Evolutionary conservation across 805 yeast genomes (phyloP), one percentile per base, ranked within the genome.

Genomic region (Myxozyma udenii): DNA sequence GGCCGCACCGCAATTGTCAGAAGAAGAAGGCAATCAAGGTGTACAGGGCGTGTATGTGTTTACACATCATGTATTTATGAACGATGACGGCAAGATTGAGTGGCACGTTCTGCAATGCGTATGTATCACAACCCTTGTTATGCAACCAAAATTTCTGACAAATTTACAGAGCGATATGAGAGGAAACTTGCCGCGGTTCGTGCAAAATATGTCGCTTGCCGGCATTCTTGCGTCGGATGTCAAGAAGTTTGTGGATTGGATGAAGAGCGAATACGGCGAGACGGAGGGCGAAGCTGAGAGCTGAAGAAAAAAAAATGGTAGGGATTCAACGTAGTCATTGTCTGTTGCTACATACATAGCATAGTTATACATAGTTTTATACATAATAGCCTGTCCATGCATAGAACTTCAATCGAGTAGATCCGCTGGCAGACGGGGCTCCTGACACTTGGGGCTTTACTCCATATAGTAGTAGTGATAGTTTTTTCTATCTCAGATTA

Each of bases 151-250:
- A 19, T 41, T 11, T 9, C 49, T 45, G 22, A 45, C 28, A 3
- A 25, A 16, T 2, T 6, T 11, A 4, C 30, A 55, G 59, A 55
- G 59, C 46, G 59, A 55, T 30, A 55, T 55, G 59, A 28, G 24
- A 12, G 59, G 59, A 18, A 55, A 53, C 28, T 19, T 53, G 28
- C 57, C 57, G 2, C 33, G 58, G 9, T 55, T 53, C 53, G 39
- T 48, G 25, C 59, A 55, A 40, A 52, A 48, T 22, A 25, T 39
- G 45, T 51, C 56, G 18, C 33, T 55, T 7, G 41, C 59, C 6
- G 58, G 53, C 4, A 41, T 55, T 11, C 26, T 55, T 32, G 50
- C 41, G 14, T 30, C 19, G 25, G 58, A 55, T 40, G 51, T 55
- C 18, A 40, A n/a, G 16, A 33, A 28, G 24, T 51, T 55, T 28